Evolutionary conservation across 2,329 filamentous ascomycete genomes (phyloP).

Genomic region (Colletotrichum sp.): DNA sequence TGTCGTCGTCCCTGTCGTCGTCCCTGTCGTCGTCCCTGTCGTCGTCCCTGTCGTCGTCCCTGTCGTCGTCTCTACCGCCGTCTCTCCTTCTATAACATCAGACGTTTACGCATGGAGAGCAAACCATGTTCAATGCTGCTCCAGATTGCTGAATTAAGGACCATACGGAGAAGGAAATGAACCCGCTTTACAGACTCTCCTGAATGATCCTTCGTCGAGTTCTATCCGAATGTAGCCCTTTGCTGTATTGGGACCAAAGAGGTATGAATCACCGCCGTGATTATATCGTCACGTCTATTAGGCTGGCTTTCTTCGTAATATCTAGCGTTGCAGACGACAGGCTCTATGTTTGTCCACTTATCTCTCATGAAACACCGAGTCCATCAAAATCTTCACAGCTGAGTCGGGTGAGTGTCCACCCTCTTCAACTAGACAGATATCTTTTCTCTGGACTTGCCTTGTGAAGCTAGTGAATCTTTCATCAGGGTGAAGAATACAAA

Average conservation of each 20-base stretch:
- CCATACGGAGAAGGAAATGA: background rate
- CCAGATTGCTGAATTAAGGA: background rate
- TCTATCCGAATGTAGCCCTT: background rate
- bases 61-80: background rate
- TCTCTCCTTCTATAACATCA: background rate
- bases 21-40: too few species aligned
- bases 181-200: background rate
- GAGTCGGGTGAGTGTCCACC: background rate
- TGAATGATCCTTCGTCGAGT: background rate
- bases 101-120: background rate
- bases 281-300: background rate
- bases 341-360: background rate
- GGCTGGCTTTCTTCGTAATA: background rate
- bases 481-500: background rate
- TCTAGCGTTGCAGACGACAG: background rate
- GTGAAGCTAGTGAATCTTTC: background rate
- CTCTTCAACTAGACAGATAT: background rate
- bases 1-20: too few species aligned
- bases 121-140: background rate
- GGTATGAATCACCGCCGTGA: background rate
- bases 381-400: background rate
- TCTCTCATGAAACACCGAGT: background rate
- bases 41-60: too few species aligned
- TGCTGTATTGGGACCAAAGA: background rate
- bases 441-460: background rate